phyloP scores from a whole-genome alignment of 2,329 filamentous ascomycete genomes.

The Penicillium palitans region DNA sequence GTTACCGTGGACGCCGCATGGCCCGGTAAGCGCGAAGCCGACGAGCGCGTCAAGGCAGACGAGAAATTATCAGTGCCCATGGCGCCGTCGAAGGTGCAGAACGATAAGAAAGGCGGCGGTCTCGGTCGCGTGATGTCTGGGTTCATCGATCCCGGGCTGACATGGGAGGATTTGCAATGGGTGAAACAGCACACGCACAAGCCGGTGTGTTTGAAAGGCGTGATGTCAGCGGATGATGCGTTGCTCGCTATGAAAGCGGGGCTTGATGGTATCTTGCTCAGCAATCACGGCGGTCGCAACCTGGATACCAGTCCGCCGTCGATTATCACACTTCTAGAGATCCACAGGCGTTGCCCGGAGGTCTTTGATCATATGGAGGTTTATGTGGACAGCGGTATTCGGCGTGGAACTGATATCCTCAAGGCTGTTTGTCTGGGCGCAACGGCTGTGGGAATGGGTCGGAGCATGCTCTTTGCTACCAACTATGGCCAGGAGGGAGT shows the following conservation, averaged over 20 bases:
- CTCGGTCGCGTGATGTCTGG: conserved; percentile 54
- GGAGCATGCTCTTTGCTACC: conserved; percentile 55
- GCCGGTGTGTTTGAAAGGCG: conserved; percentile 58
- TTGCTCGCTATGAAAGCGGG: conserved; percentile 51
- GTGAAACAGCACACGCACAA: conserved; percentile 50
- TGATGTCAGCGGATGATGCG: conserved; percentile 59
- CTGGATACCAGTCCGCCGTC: conserved; percentile 54
- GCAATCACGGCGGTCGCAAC: conserved; percentile 60
- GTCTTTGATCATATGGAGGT: conserved; percentile 54
- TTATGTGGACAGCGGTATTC: conserved; percentile 56
- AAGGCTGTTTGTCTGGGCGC: conserved; percentile 57
- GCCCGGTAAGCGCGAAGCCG: conserved; percentile 57
- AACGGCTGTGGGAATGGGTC: conserved; percentile 55
- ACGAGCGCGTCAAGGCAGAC: conserved; percentile 55
- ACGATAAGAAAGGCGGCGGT: conserved; percentile 56
- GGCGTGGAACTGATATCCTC: conserved; percentile 56
- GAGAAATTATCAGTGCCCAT: conserved; percentile 45
- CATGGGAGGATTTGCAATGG: conserved; percentile 57
- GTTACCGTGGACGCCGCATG: conserved; percentile 60
- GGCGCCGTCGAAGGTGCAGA: conserved; percentile 47
- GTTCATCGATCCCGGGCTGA: conserved; percentile 54
- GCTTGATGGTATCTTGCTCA: conserved; percentile 56
- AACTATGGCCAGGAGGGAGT: conserved; percentile 58
- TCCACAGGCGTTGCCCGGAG: conserved; percentile 53
- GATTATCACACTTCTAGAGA: conserved; percentile 54